These are phyloP conservation scores for Beauveria asiatica DNA, from an alignment of 2,329 filamentous ascomycete genomes.

Conservation along the genomic window DNA sequence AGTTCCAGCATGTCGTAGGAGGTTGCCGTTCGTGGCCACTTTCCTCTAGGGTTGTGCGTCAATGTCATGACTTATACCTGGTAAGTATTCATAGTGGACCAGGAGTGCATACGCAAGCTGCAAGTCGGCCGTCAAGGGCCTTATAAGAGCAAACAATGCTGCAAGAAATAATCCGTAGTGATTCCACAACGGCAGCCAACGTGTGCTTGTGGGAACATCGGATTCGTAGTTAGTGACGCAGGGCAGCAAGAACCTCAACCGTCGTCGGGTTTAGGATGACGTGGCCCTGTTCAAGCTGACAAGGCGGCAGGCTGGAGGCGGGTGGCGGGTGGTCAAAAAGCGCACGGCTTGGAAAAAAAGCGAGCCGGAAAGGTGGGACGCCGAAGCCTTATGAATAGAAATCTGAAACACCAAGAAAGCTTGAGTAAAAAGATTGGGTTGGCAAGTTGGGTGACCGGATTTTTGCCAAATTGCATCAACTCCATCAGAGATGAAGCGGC, in stretches of 20 bases:
- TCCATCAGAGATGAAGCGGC: background rate
- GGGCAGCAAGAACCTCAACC: background rate
- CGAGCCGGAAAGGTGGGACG: background rate
- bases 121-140: background rate
- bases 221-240: background rate
- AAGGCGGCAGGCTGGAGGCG: background rate
- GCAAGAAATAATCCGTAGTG: background rate
- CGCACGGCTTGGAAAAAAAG: background rate
- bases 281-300: background rate
- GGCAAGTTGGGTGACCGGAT: background rate
- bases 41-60: background rate
- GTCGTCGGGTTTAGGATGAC: slow-evolving; percentile 5
- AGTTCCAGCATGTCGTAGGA: background rate
- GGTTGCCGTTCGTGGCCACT: background rate
- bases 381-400: background rate
- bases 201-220: background rate
- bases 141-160: background rate
- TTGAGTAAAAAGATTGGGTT: background rate
- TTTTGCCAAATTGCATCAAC: background rate
- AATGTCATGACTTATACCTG: background rate
- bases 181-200: background rate
- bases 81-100: background rate
- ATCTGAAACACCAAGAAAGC: background rate
- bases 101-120: background rate
- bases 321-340: background rate